Evolutionary conservation across 306 rosid genomes (phyloP), one percentile per base, ranked within the genome.

Genomic region (Lotus japonicus): DNA sequence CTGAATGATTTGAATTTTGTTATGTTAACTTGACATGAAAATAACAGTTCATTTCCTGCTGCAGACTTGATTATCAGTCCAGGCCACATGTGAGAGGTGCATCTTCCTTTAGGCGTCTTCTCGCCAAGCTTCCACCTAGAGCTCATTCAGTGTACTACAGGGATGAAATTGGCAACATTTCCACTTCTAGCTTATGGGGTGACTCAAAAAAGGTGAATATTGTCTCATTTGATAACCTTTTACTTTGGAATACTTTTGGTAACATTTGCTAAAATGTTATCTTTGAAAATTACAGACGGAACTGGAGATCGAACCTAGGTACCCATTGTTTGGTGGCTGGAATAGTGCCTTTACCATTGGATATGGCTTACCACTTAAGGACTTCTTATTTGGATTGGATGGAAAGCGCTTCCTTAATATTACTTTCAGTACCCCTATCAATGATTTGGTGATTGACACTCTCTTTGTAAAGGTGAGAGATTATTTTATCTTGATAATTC

Each of bases 281-380:
- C 23, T 76, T 55, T 62, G 42, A 65, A 48, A 44, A 71, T 76
- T 68, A 45, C 88, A 95, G 96, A 88, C 84, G 6, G 87, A 87
- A 72, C 84, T 95, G 72, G 92, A 85, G 80, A 90, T 95, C 36
- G 97, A 95, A 78, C 99, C 97, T 72, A 79, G 99, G 74, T 95
- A 85, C 83, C 97, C 99, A 51, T 61, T 95, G 81, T 85, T 95
- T 81, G 99, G 99, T 80, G 99, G 99, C 71, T 95, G 99, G 99
- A 88, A 77, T 80, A 84, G 88, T 70, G 78, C 95, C 50, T 95
- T 90, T 77, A 90, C 99, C 61, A 87, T 95, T 72, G 99, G 99
- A 67, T 95, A 90, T 67, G 79, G 96, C 64, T 72, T 95, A 84
- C 99, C 99, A 33, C 97, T 90, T 81, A 82, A 54, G 48, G 97